These are phyloP conservation scores for Wallemia ichthyophaga DNA, from an alignment of 1,284 basidiomycete species.

Conservation along the genomic window DNA sequence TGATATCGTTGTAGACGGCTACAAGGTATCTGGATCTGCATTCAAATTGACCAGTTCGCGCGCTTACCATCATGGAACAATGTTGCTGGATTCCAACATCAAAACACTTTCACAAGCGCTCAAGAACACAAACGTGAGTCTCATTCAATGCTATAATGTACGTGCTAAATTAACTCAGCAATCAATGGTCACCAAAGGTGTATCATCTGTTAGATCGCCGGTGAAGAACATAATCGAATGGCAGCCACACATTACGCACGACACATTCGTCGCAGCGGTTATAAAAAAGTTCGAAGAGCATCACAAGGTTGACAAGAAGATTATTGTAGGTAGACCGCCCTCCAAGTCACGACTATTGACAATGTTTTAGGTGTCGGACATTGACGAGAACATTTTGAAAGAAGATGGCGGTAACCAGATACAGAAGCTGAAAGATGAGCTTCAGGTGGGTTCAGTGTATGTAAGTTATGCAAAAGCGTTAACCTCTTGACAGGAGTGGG, in stretches of 20 bases:
- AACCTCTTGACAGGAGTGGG: slow-evolving; percentile 34
- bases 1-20: slow-evolving; percentile 49
- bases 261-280: slow-evolving; percentile 40
- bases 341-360: background rate
- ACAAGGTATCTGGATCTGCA: slow-evolving; percentile 90
- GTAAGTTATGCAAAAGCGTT: background rate
- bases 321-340: slow-evolving; percentile 17
- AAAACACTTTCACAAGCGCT: slow-evolving; percentile 39
- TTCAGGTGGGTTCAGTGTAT: slow-evolving; percentile 23
- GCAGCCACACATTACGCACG: slow-evolving; percentile 23
- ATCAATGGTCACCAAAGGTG: slow-evolving; percentile 50
- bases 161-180: slow-evolving; percentile 19
- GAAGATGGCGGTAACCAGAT: slow-evolving; percentile 23
- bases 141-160: background rate
- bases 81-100: slow-evolving; percentile 64
- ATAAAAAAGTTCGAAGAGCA: slow-evolving; percentile 33
- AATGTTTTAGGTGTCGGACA: slow-evolving; percentile 17
- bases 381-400: slow-evolving; percentile 20
- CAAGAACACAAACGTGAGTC: slow-evolving; percentile 32
- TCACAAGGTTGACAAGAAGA: slow-evolving; percentile 20
- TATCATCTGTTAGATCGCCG: slow-evolving; percentile 69
- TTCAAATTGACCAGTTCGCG: slow-evolving; percentile 78
- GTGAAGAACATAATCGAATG: slow-evolving; percentile 41
- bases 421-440: slow-evolving; percentile 32
- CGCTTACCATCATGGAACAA: slow-evolving; percentile 97